These are phyloP conservation scores for Mycena citricolor DNA, from an alignment of 1,284 basidiomycete genomes.

Conservation along the genomic window DNA sequence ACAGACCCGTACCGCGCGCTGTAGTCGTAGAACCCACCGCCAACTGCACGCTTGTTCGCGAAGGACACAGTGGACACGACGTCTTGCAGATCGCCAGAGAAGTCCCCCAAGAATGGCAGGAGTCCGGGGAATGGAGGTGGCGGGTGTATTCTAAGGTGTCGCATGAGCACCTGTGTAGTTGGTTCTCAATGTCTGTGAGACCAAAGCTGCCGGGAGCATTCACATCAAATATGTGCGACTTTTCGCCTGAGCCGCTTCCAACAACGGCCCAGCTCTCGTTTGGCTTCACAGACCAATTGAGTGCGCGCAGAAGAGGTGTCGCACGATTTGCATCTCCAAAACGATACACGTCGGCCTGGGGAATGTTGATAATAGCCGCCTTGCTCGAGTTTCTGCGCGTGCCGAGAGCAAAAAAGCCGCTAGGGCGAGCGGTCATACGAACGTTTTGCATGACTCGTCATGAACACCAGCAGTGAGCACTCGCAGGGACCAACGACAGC, in stretches of 20 bases:
- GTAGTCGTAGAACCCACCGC: conserved; percentile 87
- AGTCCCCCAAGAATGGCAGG: conserved; percentile 64
- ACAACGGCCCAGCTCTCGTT: conserved; percentile 75
- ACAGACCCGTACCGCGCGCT: conserved; percentile 88
- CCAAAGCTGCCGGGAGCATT: too few species aligned
- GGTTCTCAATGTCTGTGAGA: conserved; percentile 3
- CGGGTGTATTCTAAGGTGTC: conserved; percentile 67
- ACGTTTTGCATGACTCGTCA: too few species aligned
- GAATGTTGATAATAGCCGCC: too few species aligned
- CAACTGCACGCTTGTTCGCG: conserved; percentile 57
- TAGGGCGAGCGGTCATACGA: too few species aligned
- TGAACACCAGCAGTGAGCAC: too few species aligned
- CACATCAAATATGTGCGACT: conserved; percentile 62
- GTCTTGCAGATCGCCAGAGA: conserved; percentile 45
- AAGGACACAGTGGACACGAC: conserved; percentile 73
- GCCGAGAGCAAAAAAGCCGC: too few species aligned
- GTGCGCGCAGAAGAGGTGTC: conserved; percentile 49
- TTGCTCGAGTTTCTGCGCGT: too few species aligned
- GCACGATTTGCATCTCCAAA: conserved; percentile 48
- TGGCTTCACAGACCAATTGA: conserved; percentile 62
- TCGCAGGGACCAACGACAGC: too few species aligned
- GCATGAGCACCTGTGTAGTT: conserved; percentile 58
- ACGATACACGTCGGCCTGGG: conserved; percentile 46
- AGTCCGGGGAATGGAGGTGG: conserved; percentile 61
- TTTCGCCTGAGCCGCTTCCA: conserved; percentile 52